Base-by-base conservation (phyloP, 495 filamentous ascomycete species). In the Extremus antarcticus region DNA sequence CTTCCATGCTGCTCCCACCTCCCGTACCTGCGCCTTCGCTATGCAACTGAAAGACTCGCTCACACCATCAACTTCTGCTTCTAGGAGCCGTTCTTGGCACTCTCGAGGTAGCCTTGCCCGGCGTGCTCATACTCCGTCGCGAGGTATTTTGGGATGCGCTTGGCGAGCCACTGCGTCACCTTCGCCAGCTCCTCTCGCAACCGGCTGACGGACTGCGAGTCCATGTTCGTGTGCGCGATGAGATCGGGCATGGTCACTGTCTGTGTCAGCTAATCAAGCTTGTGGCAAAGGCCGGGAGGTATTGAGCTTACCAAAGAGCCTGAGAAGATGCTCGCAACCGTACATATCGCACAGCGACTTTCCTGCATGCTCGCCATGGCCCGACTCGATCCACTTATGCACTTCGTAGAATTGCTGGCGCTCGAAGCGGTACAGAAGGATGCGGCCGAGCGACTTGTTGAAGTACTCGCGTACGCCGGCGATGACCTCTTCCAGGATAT, bases 211-310 rank as follows among this genome's bases (percentile, higher is more conserved):
- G 87, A 87, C 68, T 90, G 89, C 23, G 80, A 73, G 65, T 97
- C 92, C 92, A 98, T 95, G 69, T 95, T 95, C 25, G 92, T 98
- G 66, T 96, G 90, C 17, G 89, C 90, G 59, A 98, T 81, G 24
- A 97, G 80, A 68, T 98, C 92, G 0, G 94, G 92, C 59, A 98
- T 80, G 8, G 83, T 83, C 11, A 94, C 92, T 96, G 54, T 7
- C 39, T 21, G 53, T 53, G 61, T 63, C 56, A 62, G 49, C 41
- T n/a, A 21, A 10, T 25, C 9, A 17, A 23, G 21, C 9, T 24
- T 9, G 25, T 24, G 4, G 41, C 20, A n/a, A 8, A n/a, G 3
- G 20, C 15, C 8, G 17, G n/a, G 47, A 50, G 25, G 19, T 22
- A 21, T 24, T 48, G 20, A 39, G 29, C 57, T 17, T 85, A 95